These are phyloP conservation scores for Russula earlei DNA, from an alignment of 768 basidiomycete species.

Conservation along the genomic window DNA sequence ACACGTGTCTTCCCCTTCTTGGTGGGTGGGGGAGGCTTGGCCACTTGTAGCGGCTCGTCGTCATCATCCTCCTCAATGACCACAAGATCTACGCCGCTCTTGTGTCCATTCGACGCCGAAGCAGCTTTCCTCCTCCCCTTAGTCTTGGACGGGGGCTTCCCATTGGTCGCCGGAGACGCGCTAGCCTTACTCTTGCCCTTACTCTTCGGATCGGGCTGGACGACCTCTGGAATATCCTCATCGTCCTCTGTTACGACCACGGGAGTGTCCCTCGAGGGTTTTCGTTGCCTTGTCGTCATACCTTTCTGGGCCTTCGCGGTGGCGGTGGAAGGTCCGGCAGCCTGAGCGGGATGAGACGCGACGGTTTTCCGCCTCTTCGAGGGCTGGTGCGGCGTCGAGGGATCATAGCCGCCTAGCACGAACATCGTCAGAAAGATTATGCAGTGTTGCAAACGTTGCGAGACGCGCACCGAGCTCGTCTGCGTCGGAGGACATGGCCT, in stretches of 20 bases:
- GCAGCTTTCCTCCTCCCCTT: conserved; percentile 31
- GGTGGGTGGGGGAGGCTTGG: conserved; percentile 11
- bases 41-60: not conserved
- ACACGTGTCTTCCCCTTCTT: conserved; percentile 5
- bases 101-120: conserved; percentile 20
- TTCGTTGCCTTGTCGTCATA: conserved; percentile 13
- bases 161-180: conserved; percentile 20
- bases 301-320: conserved; percentile 18
- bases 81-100: not conserved
- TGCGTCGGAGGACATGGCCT: conserved; percentile 13
- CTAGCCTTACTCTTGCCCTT: conserved; percentile 14
- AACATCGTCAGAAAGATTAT: not conserved
- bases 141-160: conserved; percentile 24
- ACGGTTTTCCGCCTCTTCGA: conserved; percentile 22
- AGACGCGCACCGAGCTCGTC: conserved; percentile 21
- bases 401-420: conserved; percentile 23
- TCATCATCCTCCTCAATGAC: conserved; percentile 14
- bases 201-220: conserved; percentile 14
- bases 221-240: conserved; percentile 17
- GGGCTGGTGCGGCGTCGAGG: conserved; percentile 24
- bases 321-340: conserved; percentile 19
- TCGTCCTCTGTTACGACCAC: conserved; percentile 18
- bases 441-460: not conserved
- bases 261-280: conserved; percentile 6
- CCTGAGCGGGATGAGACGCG: conserved; percentile 6